Evolutionary conservation across 1,284 basidiomycete species (phyloP).

Genomic region (Vanrija pseudolonga): DNA sequence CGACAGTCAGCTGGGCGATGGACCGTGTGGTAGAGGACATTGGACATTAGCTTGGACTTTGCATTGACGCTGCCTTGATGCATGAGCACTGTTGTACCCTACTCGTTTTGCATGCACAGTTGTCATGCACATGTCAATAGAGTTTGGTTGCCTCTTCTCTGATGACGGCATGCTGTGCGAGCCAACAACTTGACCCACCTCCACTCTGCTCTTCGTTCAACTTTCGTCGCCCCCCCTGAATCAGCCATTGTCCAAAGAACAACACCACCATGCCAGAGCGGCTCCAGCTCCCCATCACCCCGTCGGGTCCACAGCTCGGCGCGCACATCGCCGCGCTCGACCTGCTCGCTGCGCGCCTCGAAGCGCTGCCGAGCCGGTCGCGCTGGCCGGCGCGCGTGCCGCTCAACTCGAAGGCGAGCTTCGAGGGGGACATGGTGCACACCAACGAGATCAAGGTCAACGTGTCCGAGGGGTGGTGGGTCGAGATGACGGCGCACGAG

Average conservation of each 20-base stretch:
- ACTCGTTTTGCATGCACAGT: too few relatives aligned
- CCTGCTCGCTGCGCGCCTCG: conserved; percentile 26
- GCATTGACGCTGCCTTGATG: too few relatives aligned
- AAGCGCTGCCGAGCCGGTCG: conserved; percentile 18
- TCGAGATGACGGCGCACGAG: conserved; percentile 41
- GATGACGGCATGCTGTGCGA: too few relatives aligned
- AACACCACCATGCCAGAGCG: background rate
- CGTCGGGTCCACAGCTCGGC: conserved; percentile 22
- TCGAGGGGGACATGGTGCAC: conserved; percentile 30
- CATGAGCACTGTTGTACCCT: too few relatives aligned
- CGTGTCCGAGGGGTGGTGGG: conserved; percentile 33
- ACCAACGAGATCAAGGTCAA: conserved; percentile 38
- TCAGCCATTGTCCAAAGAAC: background rate
- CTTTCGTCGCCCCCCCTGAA: background rate
- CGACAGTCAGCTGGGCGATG: conserved; percentile 45
- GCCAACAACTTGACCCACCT: background rate
- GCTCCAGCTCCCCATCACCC: conserved; percentile 25
- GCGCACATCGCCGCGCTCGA: conserved; percentile 31
- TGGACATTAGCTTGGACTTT: too few relatives aligned
- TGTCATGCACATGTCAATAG: too few relatives aligned
- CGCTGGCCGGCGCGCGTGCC: conserved; percentile 31
- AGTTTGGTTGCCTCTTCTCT: too few relatives aligned
- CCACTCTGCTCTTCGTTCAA: background rate
- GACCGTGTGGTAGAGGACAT: conserved; percentile 15
- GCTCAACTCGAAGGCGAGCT: conserved; percentile 34